Base-by-base conservation (phyloP, 805 yeast genomes). In the Helenozyma rhizophorensis region DNA sequence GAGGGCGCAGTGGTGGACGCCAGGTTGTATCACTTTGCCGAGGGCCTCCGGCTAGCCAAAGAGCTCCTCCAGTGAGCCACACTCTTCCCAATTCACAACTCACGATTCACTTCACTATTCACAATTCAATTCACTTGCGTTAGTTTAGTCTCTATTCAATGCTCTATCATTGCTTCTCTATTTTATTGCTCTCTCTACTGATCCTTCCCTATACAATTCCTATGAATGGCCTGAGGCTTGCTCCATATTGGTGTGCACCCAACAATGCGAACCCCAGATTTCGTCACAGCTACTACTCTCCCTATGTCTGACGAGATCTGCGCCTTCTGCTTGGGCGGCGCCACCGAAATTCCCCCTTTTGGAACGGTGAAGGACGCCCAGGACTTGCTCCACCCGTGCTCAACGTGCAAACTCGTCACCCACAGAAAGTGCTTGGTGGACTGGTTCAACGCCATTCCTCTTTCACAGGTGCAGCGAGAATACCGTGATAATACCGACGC, bases 1-100 rank as follows among this genome's bases (percentile, higher is more conserved):
- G 71, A 84, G 56, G 96, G 96, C 1, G 86, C 76, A 55, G 73
- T 73, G 19, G 65, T 90, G 21, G 98, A 93, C 60, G 90, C 96
- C 1, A 76, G 95, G 43, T 78, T 93, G 35, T 88, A 83, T 54
- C 86, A 83, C 49, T 73, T 88, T 30, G 94, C 96, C 10, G 78
- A 79, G 34, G 97, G 97, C 4, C 67, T 87, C 32, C 68, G 68
- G 39, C 48, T 84, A 14, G 82, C 88, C 5, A 26, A 17, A 21
- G 23, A 32, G 22, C 14, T 40, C 25, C 9, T 10, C 21, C 17
- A 23, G 16, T 14, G 29, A 12, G 17, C 14, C 27, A 11, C 27
- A 28, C 14, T n/a, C n/a, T n/a, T n/a, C n/a, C n/a, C n/a, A n/a
- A n/a, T n/a, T n/a, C n/a, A n/a, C n/a, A n/a, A n/a, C n/a, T n/a